phyloP scores from a whole-genome alignment of 306 rosid species.

The Vigna radiata region DNA sequence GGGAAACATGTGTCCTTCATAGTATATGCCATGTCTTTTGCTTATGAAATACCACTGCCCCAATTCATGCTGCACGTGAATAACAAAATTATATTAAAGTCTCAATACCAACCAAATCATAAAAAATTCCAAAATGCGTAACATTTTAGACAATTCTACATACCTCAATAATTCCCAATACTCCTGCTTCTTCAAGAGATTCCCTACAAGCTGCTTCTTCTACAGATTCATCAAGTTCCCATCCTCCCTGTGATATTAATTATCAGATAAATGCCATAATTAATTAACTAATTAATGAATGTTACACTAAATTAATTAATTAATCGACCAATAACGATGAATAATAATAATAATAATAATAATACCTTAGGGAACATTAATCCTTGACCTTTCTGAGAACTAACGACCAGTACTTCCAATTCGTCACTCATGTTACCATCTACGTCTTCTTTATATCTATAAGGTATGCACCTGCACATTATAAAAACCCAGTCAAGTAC shows the following conservation, averaged over 20 bases:
- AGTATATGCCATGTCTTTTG: slow-evolving; percentile 79
- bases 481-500: background rate
- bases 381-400: slow-evolving; percentile 86
- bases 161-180: slow-evolving; percentile 84
- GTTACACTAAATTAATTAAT: too few species aligned
- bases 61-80: slow-evolving; percentile 64
- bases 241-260: slow-evolving; percentile 70
- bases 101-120: background rate
- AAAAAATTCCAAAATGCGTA: too few species aligned
- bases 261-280: background rate
- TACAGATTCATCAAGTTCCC: slow-evolving; percentile 96
- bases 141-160: background rate
- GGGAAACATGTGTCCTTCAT: slow-evolving; percentile 97
- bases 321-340: background rate
- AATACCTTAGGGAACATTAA: slow-evolving; percentile 89
- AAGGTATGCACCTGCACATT: slow-evolving; percentile 84
- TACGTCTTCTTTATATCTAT: slow-evolving; percentile 65
- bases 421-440: slow-evolving; percentile 57
- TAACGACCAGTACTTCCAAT: slow-evolving; percentile 81
- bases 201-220: slow-evolving; percentile 95
- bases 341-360: too few species aligned
- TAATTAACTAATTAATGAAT: background rate
- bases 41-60: slow-evolving; percentile 96
- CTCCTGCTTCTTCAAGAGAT: slow-evolving; percentile 97
- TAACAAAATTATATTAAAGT: background rate